These are phyloP conservation scores for Cryptosporidium andersoni DNA, from an alignment of 169 alveolate genomes.

Conservation along the genomic window DNA sequence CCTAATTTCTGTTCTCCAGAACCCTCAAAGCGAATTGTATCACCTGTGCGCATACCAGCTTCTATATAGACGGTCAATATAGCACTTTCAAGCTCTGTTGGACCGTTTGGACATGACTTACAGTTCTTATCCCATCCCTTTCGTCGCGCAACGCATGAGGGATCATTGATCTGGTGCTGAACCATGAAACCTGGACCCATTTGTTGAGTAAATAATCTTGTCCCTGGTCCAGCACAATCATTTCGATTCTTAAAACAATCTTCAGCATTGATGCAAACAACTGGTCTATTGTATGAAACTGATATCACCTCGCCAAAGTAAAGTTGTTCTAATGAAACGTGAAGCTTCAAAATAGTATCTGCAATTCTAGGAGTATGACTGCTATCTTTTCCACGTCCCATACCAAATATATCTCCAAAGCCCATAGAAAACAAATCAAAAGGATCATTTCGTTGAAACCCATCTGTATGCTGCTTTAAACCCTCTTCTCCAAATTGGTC, in stretches of 20 bases:
- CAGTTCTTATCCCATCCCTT: slow-evolving; percentile 84
- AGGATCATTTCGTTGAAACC: slow-evolving; percentile 81
- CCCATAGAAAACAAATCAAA: slow-evolving; percentile 94
- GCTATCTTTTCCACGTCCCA: slow-evolving; percentile 77
- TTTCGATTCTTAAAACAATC: slow-evolving; percentile 80
- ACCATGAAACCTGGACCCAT: slow-evolving; percentile 85
- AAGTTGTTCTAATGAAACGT: slow-evolving; percentile 78
- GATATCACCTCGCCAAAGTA: slow-evolving; percentile 80
- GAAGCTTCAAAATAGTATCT: slow-evolving; percentile 74
- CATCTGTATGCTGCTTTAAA: slow-evolving; percentile 64
- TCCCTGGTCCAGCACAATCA: slow-evolving; percentile 83
- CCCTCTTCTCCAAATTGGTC: slow-evolving; percentile 78
- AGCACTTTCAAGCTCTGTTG: slow-evolving; percentile 72
- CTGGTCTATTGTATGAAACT: slow-evolving; percentile 75
- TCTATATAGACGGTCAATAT: slow-evolving; percentile 73
- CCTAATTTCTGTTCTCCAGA: slow-evolving; percentile 84
- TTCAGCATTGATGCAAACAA: slow-evolving; percentile 80
- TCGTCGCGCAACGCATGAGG: slow-evolving; percentile 80
- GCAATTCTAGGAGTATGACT: slow-evolving; percentile 78
- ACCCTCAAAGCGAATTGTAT: slow-evolving; percentile 81
- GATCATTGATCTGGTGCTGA: slow-evolving; percentile 85
- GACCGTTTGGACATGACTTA: slow-evolving; percentile 81
- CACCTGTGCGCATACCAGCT: slow-evolving; percentile 78
- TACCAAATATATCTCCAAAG: slow-evolving; percentile 85
- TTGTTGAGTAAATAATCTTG: slow-evolving; percentile 81